phyloP scores from a whole-genome alignment of 176 grass and related monocot genomes.

The Pharus latifolius region DNA sequence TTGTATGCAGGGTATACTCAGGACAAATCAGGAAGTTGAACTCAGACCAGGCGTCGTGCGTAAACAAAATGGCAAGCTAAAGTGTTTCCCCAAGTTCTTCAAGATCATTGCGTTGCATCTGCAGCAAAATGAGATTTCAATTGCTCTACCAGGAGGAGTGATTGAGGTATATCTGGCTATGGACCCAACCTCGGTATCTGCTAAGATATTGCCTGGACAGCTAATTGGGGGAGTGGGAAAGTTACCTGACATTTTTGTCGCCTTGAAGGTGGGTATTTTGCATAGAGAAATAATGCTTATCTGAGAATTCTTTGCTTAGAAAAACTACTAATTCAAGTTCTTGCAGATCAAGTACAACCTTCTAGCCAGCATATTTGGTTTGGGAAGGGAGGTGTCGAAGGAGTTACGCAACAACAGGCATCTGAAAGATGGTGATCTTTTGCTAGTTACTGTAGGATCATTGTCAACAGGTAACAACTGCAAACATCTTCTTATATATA shows the following conservation, averaged over 20 bases:
- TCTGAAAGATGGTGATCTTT: too few species aligned
- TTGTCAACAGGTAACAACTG: too few species aligned
- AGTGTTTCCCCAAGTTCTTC: constrained; percentile 45
- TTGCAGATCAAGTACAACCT: too few species aligned
- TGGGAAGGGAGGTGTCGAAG: too few species aligned
- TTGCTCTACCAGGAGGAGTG: constrained; percentile 47
- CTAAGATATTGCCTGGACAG: constrained; percentile 46
- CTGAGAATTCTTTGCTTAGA: too few species aligned
- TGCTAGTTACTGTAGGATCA: too few species aligned
- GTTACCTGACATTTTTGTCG: constrained; percentile 45
- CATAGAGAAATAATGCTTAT: too few species aligned
- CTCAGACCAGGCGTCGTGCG: constrained; percentile 43
- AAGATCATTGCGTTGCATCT: constrained; percentile 42
- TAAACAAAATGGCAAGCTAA: constrained; percentile 39
- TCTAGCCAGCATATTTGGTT: too few species aligned
- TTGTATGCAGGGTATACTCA: constrained; percentile 38
- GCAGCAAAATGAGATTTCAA: constrained; percentile 45
- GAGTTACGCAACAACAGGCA: too few species aligned
- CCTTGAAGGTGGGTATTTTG: constrained; percentile 58
- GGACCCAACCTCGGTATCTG: constrained; percentile 41
- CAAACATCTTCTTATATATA: too few species aligned
- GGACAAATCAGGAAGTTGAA: constrained; percentile 50
- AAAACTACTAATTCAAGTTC: too few species aligned
- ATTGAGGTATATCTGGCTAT: constrained; percentile 48
- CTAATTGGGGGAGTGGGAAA: constrained; percentile 45